A percentile compares a stretch with the other conserved stretches of the same genome.
These are phyloP conservation scores for Dujonia santamariae DNA, from an alignment of 1,139 yeast genomes.

Conservation along the genomic window DNA sequence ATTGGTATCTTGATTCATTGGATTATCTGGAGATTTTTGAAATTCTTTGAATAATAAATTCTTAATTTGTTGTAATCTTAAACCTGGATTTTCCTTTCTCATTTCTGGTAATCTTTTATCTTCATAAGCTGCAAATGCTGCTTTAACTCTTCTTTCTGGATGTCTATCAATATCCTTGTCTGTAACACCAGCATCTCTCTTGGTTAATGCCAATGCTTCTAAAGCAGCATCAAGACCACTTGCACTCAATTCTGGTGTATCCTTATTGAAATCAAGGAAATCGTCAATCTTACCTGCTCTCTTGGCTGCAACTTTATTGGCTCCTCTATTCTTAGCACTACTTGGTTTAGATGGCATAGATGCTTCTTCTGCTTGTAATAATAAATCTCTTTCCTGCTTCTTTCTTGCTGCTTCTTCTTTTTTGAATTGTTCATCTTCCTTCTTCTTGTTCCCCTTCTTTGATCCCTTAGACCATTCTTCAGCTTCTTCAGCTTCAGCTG, in stretches of 20 bases:
- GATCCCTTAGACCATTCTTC: constrained; percentile 71
- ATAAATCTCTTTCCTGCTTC: constrained; percentile 61
- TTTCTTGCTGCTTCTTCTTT: constrained; percentile 63
- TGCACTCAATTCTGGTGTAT: constrained; percentile 60
- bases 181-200: constrained; percentile 51
- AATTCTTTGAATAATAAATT: constrained; percentile 75
- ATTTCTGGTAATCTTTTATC: constrained; percentile 71
- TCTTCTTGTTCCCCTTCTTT: constrained; percentile 68
- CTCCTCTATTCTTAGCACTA: constrained; percentile 60
- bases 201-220: constrained; percentile 69
- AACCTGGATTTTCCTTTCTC: constrained; percentile 76
- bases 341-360: constrained; percentile 57
- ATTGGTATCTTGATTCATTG: constrained; percentile 76
- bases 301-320: constrained; percentile 64
- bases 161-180: constrained; percentile 76
- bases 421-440: constrained; percentile 58
- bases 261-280: constrained; percentile 50
- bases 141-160: constrained; percentile 86
- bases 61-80: constrained; percentile 75
- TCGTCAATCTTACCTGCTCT: constrained; percentile 65
- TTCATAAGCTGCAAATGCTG: constrained; percentile 72
- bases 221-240: constrained; percentile 76
- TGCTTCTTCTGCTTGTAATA: constrained; percentile 62
- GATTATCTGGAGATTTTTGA: constrained; percentile 77
- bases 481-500: constrained; percentile 54